A percentile compares a stretch with the other conserved stretches of the same genome.
Conservation (phyloP, 1,139 yeast genomes). For the Kluyveromyces marxianus region DNA sequence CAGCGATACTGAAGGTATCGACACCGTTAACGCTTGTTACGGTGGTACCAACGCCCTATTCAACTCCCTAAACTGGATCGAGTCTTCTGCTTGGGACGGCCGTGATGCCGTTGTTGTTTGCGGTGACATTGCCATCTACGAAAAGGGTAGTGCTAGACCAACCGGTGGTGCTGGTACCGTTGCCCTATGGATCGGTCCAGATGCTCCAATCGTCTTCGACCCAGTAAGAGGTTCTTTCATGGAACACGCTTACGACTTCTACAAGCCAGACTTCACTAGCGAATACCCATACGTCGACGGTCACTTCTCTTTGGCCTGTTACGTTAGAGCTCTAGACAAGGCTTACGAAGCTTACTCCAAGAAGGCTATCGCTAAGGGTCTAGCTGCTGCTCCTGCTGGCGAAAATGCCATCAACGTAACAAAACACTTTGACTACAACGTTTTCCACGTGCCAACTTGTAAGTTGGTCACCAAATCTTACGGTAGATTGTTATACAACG, state of each 20-base stretch:
- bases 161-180: slow-evolving; percentile 99
- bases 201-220: slow-evolving; percentile 93
- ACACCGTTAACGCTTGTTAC: slow-evolving; percentile 95
- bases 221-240: slow-evolving; percentile 81
- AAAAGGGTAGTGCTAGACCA: slow-evolving; percentile 97
- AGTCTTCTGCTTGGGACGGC: slow-evolving; percentile 97
- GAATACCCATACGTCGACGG: slow-evolving; percentile 99
- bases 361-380: slow-evolving; percentile 60
- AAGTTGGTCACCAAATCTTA: slow-evolving; percentile 89
- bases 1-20: slow-evolving; percentile 91
- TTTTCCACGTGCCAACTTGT: slow-evolving; percentile 98
- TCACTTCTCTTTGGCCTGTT: slow-evolving; percentile 89
- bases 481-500: slow-evolving; percentile 88
- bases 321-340: slow-evolving; percentile 85
- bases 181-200: slow-evolving; percentile 93
- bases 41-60: slow-evolving; percentile 97
- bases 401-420: slow-evolving; percentile 53
- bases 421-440: slow-evolving; percentile 82
- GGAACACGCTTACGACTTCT: slow-evolving; percentile 97
- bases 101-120: slow-evolving; percentile 95
- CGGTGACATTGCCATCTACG: slow-evolving; percentile 97
- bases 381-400: slow-evolving; percentile 36
- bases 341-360: slow-evolving; percentile 78
- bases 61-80: slow-evolving; percentile 93
- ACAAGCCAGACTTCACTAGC: slow-evolving; percentile 92